Conservation (phyloP, 208 protist genomes). For the Trypanosoma lewisi region DNA sequence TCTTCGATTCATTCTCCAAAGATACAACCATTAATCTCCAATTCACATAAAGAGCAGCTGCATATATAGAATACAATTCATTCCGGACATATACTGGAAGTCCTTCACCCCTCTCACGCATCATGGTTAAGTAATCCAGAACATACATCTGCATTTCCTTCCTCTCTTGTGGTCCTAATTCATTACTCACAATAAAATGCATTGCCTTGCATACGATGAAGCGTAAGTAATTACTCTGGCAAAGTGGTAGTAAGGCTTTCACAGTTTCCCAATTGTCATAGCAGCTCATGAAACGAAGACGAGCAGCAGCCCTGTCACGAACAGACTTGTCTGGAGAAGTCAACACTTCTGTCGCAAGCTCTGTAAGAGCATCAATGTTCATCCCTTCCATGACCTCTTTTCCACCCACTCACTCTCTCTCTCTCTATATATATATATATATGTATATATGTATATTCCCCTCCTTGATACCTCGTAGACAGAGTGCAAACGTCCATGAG, state of each 20-base stretch:
- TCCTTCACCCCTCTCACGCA: slow-evolving; percentile 31
- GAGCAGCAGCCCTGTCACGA: slow-evolving; percentile 50
- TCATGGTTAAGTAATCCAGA: slow-evolving; percentile 49
- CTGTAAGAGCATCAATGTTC: slow-evolving; percentile 36
- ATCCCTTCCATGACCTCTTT: slow-evolving; percentile 19
- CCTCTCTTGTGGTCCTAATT: slow-evolving; percentile 79
- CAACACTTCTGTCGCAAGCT: slow-evolving; percentile 39
- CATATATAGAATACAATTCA: slow-evolving; percentile 69
- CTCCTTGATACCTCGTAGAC: neutral
- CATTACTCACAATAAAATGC: slow-evolving; percentile 84
- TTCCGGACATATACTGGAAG: slow-evolving; percentile 66
- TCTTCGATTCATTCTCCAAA: slow-evolving; percentile 16
- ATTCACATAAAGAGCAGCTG: slow-evolving; percentile 69
- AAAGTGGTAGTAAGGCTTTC: slow-evolving; percentile 49
- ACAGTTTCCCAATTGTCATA: slow-evolving; percentile 80
- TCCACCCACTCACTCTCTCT: neutral
- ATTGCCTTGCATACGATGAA: slow-evolving; percentile 84
- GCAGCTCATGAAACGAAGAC: slow-evolving; percentile 74
- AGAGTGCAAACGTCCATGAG: neutral
- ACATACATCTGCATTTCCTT: slow-evolving; percentile 63
- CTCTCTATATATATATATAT: slow-evolving; percentile 2
- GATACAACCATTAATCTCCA: slow-evolving; percentile 66
- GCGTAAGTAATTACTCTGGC: slow-evolving; percentile 65
- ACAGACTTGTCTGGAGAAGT: slow-evolving; percentile 54
- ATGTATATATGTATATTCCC: slow-evolving; percentile 12